Percentiles rank a stretch among this genome's conserved stretches.
Evolutionary conservation across 164 flowering plant species (phyloP).

Genomic region (Sextonia rubra): DNA sequence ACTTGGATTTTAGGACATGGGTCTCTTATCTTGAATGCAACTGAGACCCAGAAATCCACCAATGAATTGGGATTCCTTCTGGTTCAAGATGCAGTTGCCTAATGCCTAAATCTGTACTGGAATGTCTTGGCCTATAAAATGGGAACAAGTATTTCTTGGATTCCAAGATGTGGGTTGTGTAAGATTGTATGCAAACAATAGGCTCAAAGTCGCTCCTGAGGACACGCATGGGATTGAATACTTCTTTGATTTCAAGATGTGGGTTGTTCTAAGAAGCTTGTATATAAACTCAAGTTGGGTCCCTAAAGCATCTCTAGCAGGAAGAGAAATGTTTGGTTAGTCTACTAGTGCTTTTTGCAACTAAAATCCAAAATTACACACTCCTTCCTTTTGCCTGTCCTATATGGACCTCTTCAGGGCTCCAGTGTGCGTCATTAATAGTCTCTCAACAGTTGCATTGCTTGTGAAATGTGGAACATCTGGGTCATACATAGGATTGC

Average conservation of each 20-base stretch:
- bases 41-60: not conserved
- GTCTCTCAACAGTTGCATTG: too few relatives aligned
- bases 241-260: not conserved
- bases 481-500: too few relatives aligned
- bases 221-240: not conserved
- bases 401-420: too few relatives aligned
- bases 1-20: not conserved
- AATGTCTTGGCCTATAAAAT: not conserved
- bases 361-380: not conserved
- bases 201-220: not conserved
- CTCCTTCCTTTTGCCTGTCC: not conserved
- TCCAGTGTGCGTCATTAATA: too few relatives aligned
- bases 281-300: not conserved
- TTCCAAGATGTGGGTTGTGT: slow-evolving; percentile 12
- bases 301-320: too few relatives aligned
- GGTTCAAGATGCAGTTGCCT: not conserved
- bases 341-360: not conserved
- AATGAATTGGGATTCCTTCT: not conserved
- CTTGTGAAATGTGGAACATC: too few relatives aligned
- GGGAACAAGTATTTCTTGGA: slow-evolving; percentile 7
- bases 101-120: not conserved
- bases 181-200: not conserved
- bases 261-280: not conserved
- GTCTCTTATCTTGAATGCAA: not conserved
- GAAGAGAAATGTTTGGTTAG: too few relatives aligned